Evolutionary conservation across 2,329 filamentous ascomycete genomes (phyloP).

Genomic region (Fusarium pseudoanthophilum): DNA sequence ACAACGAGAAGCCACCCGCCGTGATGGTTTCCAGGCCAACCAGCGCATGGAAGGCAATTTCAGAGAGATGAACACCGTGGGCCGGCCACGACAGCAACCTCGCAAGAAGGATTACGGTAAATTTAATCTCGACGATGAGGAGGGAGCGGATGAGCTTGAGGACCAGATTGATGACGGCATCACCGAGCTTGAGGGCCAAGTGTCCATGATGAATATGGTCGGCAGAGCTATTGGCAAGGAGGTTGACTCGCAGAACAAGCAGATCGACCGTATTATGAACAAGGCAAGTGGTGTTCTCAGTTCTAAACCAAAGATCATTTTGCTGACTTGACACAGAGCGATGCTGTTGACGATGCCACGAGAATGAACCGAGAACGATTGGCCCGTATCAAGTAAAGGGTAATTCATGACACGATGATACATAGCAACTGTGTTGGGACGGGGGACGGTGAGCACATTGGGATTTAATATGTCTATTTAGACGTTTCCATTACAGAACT

Average conservation of each 20-base stretch:
- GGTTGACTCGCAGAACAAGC: constrained; percentile 79
- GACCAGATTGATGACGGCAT: constrained; percentile 67
- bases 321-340: constrained; percentile 68
- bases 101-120: constrained; percentile 63
- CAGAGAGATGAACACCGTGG: constrained; percentile 51
- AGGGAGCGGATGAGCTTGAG: constrained; percentile 59
- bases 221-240: constrained; percentile 80
- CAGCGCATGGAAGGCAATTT: constrained; percentile 65
- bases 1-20: constrained; percentile 70
- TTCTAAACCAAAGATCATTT: neutral
- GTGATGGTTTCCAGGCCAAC: constrained; percentile 61
- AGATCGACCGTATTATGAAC: constrained; percentile 77
- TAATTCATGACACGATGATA: neutral
- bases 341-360: constrained; percentile 83
- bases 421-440: constrained; percentile 12
- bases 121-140: constrained; percentile 81
- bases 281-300: constrained; percentile 67
- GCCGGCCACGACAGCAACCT: constrained; percentile 45
- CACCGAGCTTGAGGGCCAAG: constrained; percentile 76
- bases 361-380: constrained; percentile 79
- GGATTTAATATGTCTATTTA: constrained; percentile 13
- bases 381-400: constrained; percentile 65
- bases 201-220: constrained; percentile 76
- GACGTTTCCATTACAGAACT: neutral
- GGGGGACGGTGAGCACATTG: constrained; percentile 1